A percentile compares a stretch with the other conserved stretches of the same genome.
Evolutionary conservation across 495 filamentous ascomycete species (phyloP).

Genomic region (Clavariopsis aquatica): DNA sequence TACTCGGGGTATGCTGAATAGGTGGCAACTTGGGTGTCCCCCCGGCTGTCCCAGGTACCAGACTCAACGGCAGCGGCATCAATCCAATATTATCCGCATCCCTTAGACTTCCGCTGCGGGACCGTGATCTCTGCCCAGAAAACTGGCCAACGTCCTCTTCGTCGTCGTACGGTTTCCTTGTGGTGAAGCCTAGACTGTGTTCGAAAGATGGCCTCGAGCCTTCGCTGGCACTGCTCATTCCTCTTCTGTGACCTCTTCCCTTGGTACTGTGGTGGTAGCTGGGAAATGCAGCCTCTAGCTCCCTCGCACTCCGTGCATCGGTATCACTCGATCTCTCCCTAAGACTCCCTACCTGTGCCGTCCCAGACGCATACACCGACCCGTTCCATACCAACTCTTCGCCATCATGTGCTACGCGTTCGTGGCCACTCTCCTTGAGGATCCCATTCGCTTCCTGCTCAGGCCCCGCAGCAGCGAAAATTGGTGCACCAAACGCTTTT

Average conservation of each 20-base stretch:
- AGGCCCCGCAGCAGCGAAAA: slow-evolving; percentile 18
- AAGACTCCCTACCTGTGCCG: background rate
- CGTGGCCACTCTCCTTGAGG: slow-evolving; percentile 28
- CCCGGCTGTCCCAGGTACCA: background rate
- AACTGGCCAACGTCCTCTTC: slow-evolving; percentile 7
- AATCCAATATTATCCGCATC: background rate
- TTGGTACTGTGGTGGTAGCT: background rate
- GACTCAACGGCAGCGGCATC: background rate
- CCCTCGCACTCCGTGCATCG: background rate
- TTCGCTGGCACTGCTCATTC: slow-evolving; percentile 17
- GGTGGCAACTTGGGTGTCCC: background rate
- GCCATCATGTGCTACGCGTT: slow-evolving; percentile 29
- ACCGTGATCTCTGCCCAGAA: background rate
- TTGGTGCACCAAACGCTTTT: slow-evolving; percentile 33
- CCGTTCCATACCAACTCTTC: slow-evolving; percentile 34
- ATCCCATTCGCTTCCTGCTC: slow-evolving; percentile 25
- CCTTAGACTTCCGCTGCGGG: slow-evolving; percentile 2
- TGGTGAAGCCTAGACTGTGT: slow-evolving; percentile 14
- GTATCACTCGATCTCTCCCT: background rate
- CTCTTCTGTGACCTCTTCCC: slow-evolving; percentile 8
- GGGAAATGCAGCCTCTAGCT: background rate
- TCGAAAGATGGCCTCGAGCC: slow-evolving; percentile 9
- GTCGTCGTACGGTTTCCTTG: slow-evolving; percentile 7
- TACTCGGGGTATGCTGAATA: background rate
- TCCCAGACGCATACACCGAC: slow-evolving; percentile 20